phyloP scores from a whole-genome alignment of 2,329 filamentous ascomycete species.

The Penicillium thymicola region DNA sequence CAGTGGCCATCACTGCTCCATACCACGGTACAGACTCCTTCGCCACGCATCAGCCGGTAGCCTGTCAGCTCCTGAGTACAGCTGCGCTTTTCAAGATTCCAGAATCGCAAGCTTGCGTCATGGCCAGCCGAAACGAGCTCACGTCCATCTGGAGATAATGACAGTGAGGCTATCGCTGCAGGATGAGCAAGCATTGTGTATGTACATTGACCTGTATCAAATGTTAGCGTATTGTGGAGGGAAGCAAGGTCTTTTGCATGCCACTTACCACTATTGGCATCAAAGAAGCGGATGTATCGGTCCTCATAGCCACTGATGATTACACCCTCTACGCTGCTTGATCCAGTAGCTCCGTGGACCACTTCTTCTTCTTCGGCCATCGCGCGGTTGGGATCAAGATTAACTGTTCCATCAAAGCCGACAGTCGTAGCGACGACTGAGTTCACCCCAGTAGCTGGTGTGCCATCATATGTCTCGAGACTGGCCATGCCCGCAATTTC shows the following conservation, averaged over 20 bases:
- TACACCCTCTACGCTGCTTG: conserved; percentile 80
- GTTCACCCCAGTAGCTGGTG: conserved; percentile 78
- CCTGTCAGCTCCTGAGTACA: conserved; percentile 95
- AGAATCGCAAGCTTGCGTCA: conserved; percentile 92
- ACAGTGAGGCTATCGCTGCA: conserved; percentile 85
- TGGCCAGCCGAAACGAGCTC: conserved; percentile 96
- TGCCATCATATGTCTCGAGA: conserved; percentile 88
- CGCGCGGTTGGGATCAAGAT: conserved; percentile 60
- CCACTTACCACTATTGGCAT: conserved; percentile 92
- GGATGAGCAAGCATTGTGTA: conserved; percentile 98
- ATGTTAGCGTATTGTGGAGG: conserved; percentile 16
- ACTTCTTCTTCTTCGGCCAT: conserved; percentile 71
- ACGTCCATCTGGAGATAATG: conserved; percentile 85
- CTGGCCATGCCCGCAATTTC: conserved; percentile 92
- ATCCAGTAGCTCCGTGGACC: conserved; percentile 77
- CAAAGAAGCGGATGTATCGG: conserved; percentile 92
- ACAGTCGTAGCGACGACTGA: conserved; percentile 83
- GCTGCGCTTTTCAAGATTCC: conserved; percentile 90
- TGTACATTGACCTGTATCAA: conserved; percentile 81
- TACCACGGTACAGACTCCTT: conserved; percentile 88
- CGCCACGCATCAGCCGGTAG: conserved; percentile 90
- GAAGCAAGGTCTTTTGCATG: not conserved
- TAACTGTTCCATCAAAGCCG: conserved; percentile 66
- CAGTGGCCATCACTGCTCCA: conserved; percentile 95
- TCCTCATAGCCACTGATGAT: conserved; percentile 98